phyloP scores from a whole-genome alignment of 208 protist species.

The Acanthamoeba royreba region DNA sequence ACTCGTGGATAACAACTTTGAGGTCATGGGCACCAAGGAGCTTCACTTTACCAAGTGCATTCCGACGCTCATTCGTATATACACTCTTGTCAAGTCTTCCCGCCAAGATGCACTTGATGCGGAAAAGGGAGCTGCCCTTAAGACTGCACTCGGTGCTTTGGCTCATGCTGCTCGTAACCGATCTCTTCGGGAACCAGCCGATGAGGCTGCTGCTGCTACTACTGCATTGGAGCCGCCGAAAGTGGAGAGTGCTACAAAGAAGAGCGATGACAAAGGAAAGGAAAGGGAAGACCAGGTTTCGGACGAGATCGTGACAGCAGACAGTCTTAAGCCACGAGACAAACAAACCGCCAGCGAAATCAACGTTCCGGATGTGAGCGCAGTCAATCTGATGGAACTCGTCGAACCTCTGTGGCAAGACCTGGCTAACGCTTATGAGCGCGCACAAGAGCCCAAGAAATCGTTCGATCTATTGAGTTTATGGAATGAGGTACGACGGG shows the following conservation, averaged over 20 bases:
- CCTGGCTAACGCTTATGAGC: not conserved
- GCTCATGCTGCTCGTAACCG: too few relatives aligned
- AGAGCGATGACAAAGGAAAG: not conserved
- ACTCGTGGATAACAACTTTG: constrained; percentile 12
- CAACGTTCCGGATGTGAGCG: not conserved
- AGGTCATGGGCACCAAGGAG: not conserved
- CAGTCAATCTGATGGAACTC: not conserved
- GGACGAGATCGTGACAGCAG: too few relatives aligned
- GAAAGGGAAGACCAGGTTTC: not conserved
- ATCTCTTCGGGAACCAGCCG: too few relatives aligned
- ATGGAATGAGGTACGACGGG: not conserved
- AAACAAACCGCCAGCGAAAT: too few relatives aligned
- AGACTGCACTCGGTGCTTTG: not conserved
- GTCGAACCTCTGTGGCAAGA: not conserved
- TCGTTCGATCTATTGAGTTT: not conserved
- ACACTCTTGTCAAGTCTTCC: not conserved
- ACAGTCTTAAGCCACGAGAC: too few relatives aligned
- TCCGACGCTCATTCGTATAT: not conserved
- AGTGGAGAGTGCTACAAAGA: not conserved
- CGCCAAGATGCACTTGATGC: not conserved
- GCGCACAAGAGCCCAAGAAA: not conserved
- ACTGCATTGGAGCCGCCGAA: too few relatives aligned
- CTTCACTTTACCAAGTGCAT: not conserved
- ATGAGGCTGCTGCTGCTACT: too few relatives aligned
- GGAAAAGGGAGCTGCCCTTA: not conserved